Evolutionary conservation across 768 basidiomycete species (phyloP).

Genomic region (Thelephora aurantiotincta): DNA sequence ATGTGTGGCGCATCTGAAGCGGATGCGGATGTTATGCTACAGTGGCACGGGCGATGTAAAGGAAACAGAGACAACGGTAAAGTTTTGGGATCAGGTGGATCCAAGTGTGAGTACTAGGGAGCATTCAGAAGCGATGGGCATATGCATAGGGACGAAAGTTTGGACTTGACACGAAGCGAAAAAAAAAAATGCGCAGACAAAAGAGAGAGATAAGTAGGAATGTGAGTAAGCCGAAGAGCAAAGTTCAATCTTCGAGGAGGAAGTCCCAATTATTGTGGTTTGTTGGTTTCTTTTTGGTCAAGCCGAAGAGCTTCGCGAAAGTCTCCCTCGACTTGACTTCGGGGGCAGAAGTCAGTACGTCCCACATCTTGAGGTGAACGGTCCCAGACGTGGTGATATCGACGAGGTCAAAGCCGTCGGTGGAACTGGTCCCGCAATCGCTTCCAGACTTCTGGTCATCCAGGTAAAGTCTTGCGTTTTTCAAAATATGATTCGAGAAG

Average conservation of each 20-base stretch:
- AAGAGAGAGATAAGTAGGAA: too few species aligned
- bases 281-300: conserved; percentile 36
- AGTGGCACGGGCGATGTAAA: neutral
- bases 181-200: too few species aligned
- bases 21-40: too few species aligned
- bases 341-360: conserved; percentile 47
- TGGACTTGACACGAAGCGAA: too few species aligned
- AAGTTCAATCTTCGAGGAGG: conserved; percentile 49
- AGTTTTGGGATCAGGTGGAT: neutral
- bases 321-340: conserved; percentile 51
- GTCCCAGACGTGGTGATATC: conserved; percentile 44
- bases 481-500: conserved; percentile 51
- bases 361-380: conserved; percentile 71
- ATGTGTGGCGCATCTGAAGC: too few species aligned
- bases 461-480: conserved; percentile 14
- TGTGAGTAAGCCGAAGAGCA: neutral
- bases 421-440: conserved; percentile 5
- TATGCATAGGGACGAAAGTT: too few species aligned
- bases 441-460: conserved; percentile 10
- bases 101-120: too few species aligned
- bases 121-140: too few species aligned
- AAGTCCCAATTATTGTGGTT: conserved; percentile 63
- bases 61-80: neutral
- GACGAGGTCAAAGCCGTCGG: conserved; percentile 42
- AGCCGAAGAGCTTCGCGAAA: conserved; percentile 43